Evolutionary conservation across 2,329 filamentous ascomycete species (phyloP).

Genomic region (Colletotrichum tabaci): DNA sequence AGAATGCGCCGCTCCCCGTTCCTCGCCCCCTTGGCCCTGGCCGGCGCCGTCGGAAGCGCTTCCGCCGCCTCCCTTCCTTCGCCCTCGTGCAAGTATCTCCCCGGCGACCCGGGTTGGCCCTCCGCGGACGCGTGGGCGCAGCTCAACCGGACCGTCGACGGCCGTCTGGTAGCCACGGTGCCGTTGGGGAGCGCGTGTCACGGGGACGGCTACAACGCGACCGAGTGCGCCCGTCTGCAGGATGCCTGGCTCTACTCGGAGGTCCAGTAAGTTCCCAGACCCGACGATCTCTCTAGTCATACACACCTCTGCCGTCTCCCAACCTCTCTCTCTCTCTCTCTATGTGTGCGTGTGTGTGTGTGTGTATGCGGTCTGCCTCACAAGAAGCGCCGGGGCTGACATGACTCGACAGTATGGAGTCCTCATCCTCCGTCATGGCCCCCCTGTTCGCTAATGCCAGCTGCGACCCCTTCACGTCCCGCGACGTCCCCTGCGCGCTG

Average conservation of each 20-base stretch:
- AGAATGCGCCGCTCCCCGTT: constrained; percentile 24
- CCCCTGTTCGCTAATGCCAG: constrained; percentile 49
- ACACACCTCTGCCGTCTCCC: neutral
- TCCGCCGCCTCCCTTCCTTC: neutral
- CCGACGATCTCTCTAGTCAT: neutral
- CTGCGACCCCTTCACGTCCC: constrained; percentile 49
- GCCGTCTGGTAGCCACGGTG: constrained; percentile 33
- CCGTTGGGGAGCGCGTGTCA: constrained; percentile 35
- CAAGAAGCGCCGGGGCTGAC: constrained; percentile 44
- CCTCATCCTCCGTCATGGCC: constrained; percentile 47
- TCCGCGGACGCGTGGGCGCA: constrained; percentile 28
- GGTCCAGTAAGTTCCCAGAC: constrained; percentile 23
- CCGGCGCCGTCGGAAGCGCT: constrained; percentile 5
- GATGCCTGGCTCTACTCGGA: constrained; percentile 38
- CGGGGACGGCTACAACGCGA: constrained; percentile 30
- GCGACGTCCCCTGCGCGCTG: constrained; percentile 54
- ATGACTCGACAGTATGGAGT: constrained; percentile 36
- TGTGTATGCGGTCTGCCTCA: neutral
- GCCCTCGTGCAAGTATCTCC: constrained; percentile 35
- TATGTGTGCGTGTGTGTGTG: neutral
- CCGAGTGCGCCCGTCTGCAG: constrained; percentile 35
- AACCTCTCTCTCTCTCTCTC: neutral
- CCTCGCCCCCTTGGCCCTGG: constrained; percentile 27
- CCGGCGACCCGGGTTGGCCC: constrained; percentile 37
- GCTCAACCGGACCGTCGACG: constrained; percentile 37